phyloP scores from a whole-genome alignment of 371 early-diverging fungal genomes.

The Rhizopus arrhizus region DNA sequence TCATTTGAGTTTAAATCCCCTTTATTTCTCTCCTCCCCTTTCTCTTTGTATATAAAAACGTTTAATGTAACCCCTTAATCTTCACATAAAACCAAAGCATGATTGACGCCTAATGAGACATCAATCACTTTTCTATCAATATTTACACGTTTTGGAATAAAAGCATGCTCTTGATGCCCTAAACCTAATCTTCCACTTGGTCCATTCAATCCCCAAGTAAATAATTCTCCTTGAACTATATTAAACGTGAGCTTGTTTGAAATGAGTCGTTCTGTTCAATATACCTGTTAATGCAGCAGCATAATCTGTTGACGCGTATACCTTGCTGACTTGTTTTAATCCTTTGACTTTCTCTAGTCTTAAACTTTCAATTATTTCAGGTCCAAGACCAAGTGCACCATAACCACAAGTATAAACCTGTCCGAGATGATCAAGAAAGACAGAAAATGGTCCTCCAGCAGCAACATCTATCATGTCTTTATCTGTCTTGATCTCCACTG shows the following conservation, averaged over 20 bases:
- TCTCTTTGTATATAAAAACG: not conserved
- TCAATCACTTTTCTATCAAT: constrained; percentile 41
- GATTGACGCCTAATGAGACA: constrained; percentile 56
- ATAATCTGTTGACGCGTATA: constrained; percentile 64
- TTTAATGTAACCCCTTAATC: no score
- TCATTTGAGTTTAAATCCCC: no score
- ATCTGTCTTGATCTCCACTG: constrained; percentile 44
- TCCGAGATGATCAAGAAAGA: constrained; percentile 63
- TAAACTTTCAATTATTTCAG: constrained; percentile 50
- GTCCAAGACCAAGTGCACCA: constrained; percentile 70
- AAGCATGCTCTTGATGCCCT: constrained; percentile 49
- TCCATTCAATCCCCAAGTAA: constrained; percentile 65
- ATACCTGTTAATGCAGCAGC: constrained; percentile 64
- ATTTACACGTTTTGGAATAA: constrained; percentile 45
- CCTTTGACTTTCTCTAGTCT: constrained; percentile 40
- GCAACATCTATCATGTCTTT: constrained; percentile 60
- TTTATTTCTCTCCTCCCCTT: not conserved
- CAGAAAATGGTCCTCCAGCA: constrained; percentile 74
- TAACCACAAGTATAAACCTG: constrained; percentile 73
- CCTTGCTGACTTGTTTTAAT: constrained; percentile 35
- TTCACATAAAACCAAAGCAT: constrained; percentile 40
- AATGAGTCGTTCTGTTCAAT: no score
- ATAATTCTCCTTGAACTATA: constrained; percentile 44
- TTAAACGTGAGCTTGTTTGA: not conserved
- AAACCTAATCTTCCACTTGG: constrained; percentile 56